Percentiles rank a stretch among this genome's conserved stretches.
phyloP scores from a whole-genome alignment of 1,284 basidiomycete species.

The Fomes fomentarius region DNA sequence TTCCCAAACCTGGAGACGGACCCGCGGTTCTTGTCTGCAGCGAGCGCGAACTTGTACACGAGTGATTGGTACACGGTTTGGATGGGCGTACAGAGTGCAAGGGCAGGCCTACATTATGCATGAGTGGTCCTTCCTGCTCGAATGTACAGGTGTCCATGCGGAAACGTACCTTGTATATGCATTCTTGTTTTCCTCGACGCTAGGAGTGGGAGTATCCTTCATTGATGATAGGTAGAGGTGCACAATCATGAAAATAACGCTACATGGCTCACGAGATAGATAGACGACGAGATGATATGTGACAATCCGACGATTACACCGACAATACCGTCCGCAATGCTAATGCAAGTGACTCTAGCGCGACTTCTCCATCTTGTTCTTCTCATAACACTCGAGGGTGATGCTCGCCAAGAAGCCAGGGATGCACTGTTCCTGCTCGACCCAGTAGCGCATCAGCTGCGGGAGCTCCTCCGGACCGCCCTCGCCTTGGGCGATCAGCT shows the following conservation, averaged over 20 bases:
- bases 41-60: slow-evolving; percentile 4
- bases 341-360: background rate
- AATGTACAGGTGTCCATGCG: too few species aligned
- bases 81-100: slow-evolving; percentile 6
- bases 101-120: background rate
- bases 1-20: slow-evolving; percentile 11
- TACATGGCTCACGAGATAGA: background rate
- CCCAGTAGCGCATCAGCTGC: slow-evolving; percentile 72
- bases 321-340: background rate
- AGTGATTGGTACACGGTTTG: slow-evolving; percentile 16
- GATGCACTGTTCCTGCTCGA: slow-evolving; percentile 71
- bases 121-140: too few species aligned
- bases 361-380: slow-evolving; percentile 23
- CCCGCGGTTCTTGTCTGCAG: slow-evolving; percentile 6
- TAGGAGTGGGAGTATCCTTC: too few species aligned
- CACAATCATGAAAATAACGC: too few species aligned
- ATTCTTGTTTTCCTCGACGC: too few species aligned
- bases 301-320: background rate
- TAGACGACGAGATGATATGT: background rate
- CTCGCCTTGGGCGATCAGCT: slow-evolving; percentile 69
- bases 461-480: slow-evolving; percentile 70
- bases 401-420: slow-evolving; percentile 78
- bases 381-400: slow-evolving; percentile 75
- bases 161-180: too few species aligned
- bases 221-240: too few species aligned